Percentiles rank a stretch among this genome's conserved stretches.
These are phyloP conservation scores for Xylaria sp. DNA, from an alignment of 2,329 filamentous ascomycete species.

Conservation along the genomic window DNA sequence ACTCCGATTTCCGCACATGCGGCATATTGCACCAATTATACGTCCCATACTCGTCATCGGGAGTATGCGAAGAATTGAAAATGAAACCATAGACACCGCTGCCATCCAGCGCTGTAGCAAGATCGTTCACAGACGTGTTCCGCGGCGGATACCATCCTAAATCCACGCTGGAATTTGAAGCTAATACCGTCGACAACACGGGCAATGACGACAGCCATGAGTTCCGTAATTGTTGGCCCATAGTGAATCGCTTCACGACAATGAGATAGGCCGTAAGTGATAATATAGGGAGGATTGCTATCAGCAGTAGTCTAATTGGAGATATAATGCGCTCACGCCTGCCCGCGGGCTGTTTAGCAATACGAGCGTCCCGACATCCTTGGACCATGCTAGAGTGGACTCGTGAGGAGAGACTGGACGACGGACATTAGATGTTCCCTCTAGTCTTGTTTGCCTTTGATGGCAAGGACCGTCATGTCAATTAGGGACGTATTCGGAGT, in stretches of 20 bases:
- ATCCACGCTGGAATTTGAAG: conserved; percentile 47
- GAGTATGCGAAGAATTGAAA: conserved; percentile 73
- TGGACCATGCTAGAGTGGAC: background rate
- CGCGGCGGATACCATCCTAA: conserved; percentile 69
- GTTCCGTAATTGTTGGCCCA: background rate
- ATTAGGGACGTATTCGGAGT: background rate
- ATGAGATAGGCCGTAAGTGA: background rate
- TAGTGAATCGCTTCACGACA: background rate
- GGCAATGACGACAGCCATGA: background rate
- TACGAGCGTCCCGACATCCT: background rate
- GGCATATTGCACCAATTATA: conserved; percentile 94
- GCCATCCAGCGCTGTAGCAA: conserved; percentile 64
- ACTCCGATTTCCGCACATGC: conserved; percentile 76
- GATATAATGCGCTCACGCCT: background rate
- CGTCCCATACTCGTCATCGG: conserved; percentile 66
- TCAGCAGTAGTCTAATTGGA: background rate
- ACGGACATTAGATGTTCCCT: background rate
- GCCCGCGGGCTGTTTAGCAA: background rate
- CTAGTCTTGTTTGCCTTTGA: background rate
- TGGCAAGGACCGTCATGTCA: background rate
- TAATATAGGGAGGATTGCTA: background rate
- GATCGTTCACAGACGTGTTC: conserved; percentile 68
- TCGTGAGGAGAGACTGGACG: background rate
- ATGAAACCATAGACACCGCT: conserved; percentile 78
- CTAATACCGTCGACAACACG: background rate